A percentile compares a stretch with the other conserved stretches of the same genome.
phyloP scores from a whole-genome alignment of 2,329 filamentous ascomycete genomes.

The Cyphellophora europaea region DNA sequence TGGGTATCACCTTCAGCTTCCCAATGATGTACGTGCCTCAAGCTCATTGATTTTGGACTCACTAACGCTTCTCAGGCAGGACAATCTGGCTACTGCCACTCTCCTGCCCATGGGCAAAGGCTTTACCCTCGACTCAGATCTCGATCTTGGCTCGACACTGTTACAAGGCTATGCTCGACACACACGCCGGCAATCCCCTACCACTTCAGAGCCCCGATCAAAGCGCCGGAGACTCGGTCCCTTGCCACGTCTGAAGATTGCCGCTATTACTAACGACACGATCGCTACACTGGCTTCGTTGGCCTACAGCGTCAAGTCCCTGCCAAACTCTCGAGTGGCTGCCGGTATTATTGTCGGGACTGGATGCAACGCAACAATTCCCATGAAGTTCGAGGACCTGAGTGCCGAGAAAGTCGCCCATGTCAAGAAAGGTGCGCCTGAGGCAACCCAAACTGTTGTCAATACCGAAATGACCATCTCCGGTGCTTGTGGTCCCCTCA shows the following conservation, averaged over 20 bases:
- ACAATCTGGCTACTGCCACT: conserved; percentile 43
- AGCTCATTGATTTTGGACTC: background rate
- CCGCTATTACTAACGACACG: conserved; percentile 72
- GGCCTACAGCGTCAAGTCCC: conserved; percentile 59
- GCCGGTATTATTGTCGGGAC: conserved; percentile 80
- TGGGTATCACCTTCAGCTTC: conserved; percentile 42
- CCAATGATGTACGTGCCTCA: conserved; percentile 35
- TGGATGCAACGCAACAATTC: conserved; percentile 71
- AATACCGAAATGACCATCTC: conserved; percentile 82
- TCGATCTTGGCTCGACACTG: conserved; percentile 45
- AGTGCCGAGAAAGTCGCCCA: conserved; percentile 52
- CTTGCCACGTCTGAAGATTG: conserved; percentile 59
- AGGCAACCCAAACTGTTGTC: conserved; percentile 59
- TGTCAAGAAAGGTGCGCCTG: conserved; percentile 36
- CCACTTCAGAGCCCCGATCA: conserved; percentile 29
- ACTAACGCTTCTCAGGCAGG: conserved; percentile 31
- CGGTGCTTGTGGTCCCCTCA: conserved; percentile 60
- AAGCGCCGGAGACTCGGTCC: conserved; percentile 32
- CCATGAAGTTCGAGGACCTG: conserved; percentile 54
- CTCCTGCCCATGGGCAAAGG: conserved; percentile 51
- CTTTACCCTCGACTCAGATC: conserved; percentile 46
- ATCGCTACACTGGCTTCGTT: conserved; percentile 72
- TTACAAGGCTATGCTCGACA: conserved; percentile 46
- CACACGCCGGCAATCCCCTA: conserved; percentile 25
- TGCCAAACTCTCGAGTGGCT: conserved; percentile 53